phyloP scores from a whole-genome alignment of 768 basidiomycete genomes.

The Auricularia sp. region DNA sequence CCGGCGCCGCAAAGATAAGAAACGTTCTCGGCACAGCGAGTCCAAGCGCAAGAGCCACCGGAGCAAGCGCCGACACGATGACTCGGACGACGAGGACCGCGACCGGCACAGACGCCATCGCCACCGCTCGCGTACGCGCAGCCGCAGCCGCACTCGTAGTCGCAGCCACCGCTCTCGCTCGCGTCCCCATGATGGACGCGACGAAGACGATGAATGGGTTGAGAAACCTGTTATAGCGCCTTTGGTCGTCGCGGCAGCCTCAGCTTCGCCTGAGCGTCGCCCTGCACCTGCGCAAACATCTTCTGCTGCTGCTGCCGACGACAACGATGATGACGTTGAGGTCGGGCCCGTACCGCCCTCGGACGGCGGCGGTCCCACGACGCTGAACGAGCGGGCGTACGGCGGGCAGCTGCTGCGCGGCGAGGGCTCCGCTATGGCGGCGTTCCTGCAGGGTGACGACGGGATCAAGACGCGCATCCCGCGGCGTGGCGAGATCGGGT shows the following conservation, averaged over 20 bases:
- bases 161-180: constrained; percentile 10
- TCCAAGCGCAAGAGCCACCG: constrained; percentile 21
- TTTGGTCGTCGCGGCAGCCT: constrained; percentile 5
- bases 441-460: constrained; percentile 74
- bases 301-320: constrained; percentile 20
- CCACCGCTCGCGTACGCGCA: constrained; percentile 7
- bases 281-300: constrained; percentile 10
- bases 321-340: constrained; percentile 44
- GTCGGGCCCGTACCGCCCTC: constrained; percentile 50
- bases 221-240: constrained; percentile 35
- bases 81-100: constrained; percentile 15
- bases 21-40: constrained; percentile 25
- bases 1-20: constrained; percentile 47
- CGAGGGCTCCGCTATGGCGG: constrained; percentile 97
- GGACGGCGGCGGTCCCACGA: constrained; percentile 30
- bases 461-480: constrained; percentile 74
- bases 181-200: constrained; percentile 13
- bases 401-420: constrained; percentile 85
- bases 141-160: constrained; percentile 4
- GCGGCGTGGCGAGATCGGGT: constrained; percentile 95
- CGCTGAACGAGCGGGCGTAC: constrained; percentile 74
- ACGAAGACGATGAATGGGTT: constrained; percentile 56
- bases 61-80: constrained; percentile 15
- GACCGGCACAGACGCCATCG: constrained; percentile 12
- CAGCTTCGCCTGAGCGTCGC: constrained; percentile 6